Conservation (phyloP, 208 protist genomes). For the Crithidia thermophila region DNA sequence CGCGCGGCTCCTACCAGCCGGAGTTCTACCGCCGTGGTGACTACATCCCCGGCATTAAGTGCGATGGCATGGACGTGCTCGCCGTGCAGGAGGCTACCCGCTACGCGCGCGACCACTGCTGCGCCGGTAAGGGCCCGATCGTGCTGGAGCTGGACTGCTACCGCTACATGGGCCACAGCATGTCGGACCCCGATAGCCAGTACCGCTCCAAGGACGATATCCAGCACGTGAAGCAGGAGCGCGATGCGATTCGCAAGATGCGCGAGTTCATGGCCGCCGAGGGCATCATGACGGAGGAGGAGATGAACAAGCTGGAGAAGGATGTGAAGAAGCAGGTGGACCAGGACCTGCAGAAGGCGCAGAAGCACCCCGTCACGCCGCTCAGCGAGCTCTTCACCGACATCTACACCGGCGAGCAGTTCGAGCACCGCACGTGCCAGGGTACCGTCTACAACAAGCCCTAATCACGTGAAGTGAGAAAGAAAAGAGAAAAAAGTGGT, state of each 20-base stretch:
- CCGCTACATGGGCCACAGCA: slow-evolving; percentile 98
- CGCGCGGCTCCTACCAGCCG: slow-evolving; percentile 86
- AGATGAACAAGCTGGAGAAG: slow-evolving; percentile 95
- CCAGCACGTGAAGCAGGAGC: slow-evolving; percentile 84
- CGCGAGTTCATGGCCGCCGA: slow-evolving; percentile 80
- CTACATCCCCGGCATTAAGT: slow-evolving; percentile 96
- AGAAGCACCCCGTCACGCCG: slow-evolving; percentile 68
- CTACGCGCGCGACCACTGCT: slow-evolving; percentile 87
- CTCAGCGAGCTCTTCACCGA: slow-evolving; percentile 89
- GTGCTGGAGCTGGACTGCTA: slow-evolving; percentile 97
- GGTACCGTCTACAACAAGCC: slow-evolving; percentile 75
- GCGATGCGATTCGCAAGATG: slow-evolving; percentile 93
- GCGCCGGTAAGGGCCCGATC: slow-evolving; percentile 92
- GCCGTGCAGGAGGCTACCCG: slow-evolving; percentile 93
- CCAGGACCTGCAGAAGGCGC: slow-evolving; percentile 87
- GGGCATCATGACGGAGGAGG: slow-evolving; percentile 93
- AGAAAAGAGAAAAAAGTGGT: not conserved
- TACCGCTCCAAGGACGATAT: slow-evolving; percentile 97
- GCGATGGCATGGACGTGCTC: slow-evolving; percentile 98
- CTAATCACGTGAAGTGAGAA: slow-evolving; percentile 1
- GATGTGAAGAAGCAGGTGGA: slow-evolving; percentile 93
- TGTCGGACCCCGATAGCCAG: slow-evolving; percentile 98
- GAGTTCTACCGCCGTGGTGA: slow-evolving; percentile 98
- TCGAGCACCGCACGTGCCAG: slow-evolving; percentile 84
- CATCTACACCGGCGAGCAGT: slow-evolving; percentile 90